These are phyloP conservation scores for Echites panduratus DNA, from an alignment of 257 asterid species.

Conservation along the genomic window DNA sequence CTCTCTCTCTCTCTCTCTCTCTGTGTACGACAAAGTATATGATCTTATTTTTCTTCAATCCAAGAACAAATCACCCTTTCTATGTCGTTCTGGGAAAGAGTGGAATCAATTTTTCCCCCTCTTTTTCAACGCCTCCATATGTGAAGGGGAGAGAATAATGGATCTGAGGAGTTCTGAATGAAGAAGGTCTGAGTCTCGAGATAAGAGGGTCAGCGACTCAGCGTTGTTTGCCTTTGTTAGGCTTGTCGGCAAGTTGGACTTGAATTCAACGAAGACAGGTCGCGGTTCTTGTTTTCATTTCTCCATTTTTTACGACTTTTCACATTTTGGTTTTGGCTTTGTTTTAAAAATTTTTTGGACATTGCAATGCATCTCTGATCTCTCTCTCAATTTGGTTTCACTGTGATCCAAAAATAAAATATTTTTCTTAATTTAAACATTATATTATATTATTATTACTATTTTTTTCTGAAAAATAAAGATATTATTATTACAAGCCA, in stretches of 20 bases:
- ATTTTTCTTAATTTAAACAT: too few species aligned
- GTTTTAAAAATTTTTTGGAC: too few species aligned
- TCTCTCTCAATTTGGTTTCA: too few species aligned
- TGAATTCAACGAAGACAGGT: not conserved
- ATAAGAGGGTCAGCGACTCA: too few species aligned
- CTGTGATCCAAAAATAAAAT: too few species aligned
- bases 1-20: not conserved
- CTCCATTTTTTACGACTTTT: not conserved
- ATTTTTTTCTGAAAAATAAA: too few species aligned
- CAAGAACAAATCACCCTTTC: not conserved
- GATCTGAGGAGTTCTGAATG: not conserved
- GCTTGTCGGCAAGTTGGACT: not conserved
- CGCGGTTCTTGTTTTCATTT: not conserved
- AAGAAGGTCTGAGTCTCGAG: not conserved
- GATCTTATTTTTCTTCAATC: not conserved
- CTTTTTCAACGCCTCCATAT: not conserved
- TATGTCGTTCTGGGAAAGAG: not conserved
- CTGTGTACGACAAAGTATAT: not conserved
- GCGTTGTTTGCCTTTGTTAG: not conserved
- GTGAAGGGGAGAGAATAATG: not conserved
- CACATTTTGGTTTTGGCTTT: not conserved
- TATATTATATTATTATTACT: too few species aligned
- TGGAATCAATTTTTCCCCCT: not conserved
- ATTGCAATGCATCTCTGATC: too few species aligned
- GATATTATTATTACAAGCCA: too few species aligned